Evolutionary conservation across 1,284 basidiomycete genomes (phyloP), one percentile per base, ranked within the genome.

Genomic region (Trichosporon sp.): DNA sequence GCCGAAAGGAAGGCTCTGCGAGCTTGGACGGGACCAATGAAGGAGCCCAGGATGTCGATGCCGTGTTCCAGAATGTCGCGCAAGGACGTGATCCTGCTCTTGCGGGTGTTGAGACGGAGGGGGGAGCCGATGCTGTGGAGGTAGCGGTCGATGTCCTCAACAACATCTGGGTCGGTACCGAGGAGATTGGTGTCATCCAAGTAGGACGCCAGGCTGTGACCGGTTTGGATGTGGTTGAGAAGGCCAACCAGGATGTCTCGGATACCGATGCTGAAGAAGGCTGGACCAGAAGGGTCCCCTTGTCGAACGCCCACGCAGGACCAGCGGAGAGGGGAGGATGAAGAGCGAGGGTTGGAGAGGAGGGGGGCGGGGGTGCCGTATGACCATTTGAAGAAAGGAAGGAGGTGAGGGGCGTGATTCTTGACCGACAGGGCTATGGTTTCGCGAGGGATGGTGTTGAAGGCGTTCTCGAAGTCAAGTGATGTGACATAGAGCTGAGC

Each of bases 211-310:
- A 51, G 3, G 4, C 3, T 6, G 44, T 51, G 5, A n/a, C n/a
- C 21, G 8, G 9, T 2, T 7, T n/a, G 18, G 8, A 51, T 13
- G n/a, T 13, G 12, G 18, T n/a, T 7, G 15, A 34, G 25, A 18
- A 77, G 70, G 2, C n/a, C 62, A 9, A 71, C 58, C 3, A 75
- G 38, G 6, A 70, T 7, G 8, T 32, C 32, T 4, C 74, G 67
- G 44, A 74, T 64, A 9, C 27, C 72, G 38, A 77, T 21, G 25
- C 73, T 74, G 71, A 75, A 77, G 29, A 75, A 60, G n/a, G 73
- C 62, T 0, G 74, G 70, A 21, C 70, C 70, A 2, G 76, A 62
- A 1, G 74, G 76, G 63, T 76, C 74, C 34, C 76, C 75, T 51
- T 77, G 76, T 2, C 72, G 53, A 8, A 71, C 65, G 1, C 73